Percentiles rank a stretch among this genome's conserved stretches.
Evolutionary conservation across 306 rosid genomes (phyloP).

Genomic region (Arachis hypogaea): DNA sequence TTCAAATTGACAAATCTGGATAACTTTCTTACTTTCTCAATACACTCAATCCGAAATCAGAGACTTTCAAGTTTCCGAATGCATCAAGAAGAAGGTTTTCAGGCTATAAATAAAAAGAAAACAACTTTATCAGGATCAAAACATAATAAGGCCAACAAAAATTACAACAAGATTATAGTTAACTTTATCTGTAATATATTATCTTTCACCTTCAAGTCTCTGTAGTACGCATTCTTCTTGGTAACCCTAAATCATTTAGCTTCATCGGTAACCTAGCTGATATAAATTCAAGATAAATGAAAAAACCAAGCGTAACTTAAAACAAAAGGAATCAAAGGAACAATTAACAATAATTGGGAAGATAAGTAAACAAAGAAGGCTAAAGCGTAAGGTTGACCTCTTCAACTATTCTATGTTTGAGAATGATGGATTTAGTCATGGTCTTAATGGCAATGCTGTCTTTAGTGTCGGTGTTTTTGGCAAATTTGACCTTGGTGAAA

Average conservation of each 20-base stretch:
- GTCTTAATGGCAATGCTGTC: constrained; percentile 80
- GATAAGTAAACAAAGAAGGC: too few species aligned
- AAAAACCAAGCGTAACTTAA: neutral
- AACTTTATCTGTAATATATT: constrained; percentile 26
- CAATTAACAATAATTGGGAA: neutral
- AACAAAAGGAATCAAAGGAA: neutral
- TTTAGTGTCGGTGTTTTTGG: constrained; percentile 66
- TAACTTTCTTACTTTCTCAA: constrained; percentile 56
- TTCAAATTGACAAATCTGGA: constrained; percentile 8
- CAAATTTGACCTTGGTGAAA: constrained; percentile 91
- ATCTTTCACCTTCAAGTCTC: constrained; percentile 85
- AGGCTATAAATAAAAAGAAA: constrained; percentile 61
- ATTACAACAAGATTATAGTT: constrained; percentile 26
- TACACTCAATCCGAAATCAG: constrained; percentile 96
- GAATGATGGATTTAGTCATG: constrained; percentile 80
- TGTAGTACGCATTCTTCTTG: constrained; percentile 86
- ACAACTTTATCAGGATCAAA: constrained; percentile 35
- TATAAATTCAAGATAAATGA: constrained; percentile 7
- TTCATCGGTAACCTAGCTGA: neutral
- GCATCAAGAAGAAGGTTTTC: constrained; percentile 95
- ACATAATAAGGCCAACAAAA: constrained; percentile 19
- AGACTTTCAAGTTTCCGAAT: constrained; percentile 82
- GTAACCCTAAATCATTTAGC: neutral
- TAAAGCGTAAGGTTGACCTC: constrained; percentile 54
- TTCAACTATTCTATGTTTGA: constrained; percentile 82